phyloP scores from a whole-genome alignment of 2,329 filamentous ascomycete species.

The Teratosphaeria zuluensis region DNA sequence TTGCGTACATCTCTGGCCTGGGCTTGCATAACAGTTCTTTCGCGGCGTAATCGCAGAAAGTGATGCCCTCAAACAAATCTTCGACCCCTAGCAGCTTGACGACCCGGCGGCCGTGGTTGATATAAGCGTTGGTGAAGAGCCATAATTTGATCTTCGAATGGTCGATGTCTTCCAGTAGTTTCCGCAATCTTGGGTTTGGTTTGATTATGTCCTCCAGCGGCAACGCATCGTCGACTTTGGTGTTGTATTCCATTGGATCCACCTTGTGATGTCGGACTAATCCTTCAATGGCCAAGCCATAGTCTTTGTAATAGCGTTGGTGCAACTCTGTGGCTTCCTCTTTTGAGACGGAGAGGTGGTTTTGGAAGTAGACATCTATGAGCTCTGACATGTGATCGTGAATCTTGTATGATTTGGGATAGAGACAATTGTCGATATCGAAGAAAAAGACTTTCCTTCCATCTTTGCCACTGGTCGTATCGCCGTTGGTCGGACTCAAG shows the following conservation, averaged over 20 bases:
- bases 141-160: conserved; percentile 74
- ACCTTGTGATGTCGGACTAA: conserved; percentile 91
- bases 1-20: conserved; percentile 68
- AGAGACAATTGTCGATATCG: conserved; percentile 98
- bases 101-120: conserved; percentile 77
- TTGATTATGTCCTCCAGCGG: conserved; percentile 77
- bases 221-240: conserved; percentile 86
- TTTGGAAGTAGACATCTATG: conserved; percentile 58
- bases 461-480: neutral
- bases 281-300: conserved; percentile 94
- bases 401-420: conserved; percentile 67
- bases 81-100: conserved; percentile 72
- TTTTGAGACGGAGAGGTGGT: conserved; percentile 61
- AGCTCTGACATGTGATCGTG: conserved; percentile 80
- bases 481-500: neutral
- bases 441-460: conserved; percentile 50
- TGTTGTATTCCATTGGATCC: conserved; percentile 88
- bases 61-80: conserved; percentile 87
- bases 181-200: conserved; percentile 63
- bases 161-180: conserved; percentile 74
- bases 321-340: conserved; percentile 81
- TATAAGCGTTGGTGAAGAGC: conserved; percentile 94
- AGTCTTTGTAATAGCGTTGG: conserved; percentile 86
- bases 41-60: conserved; percentile 79
- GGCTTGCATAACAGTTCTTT: conserved; percentile 80